Percentiles rank a stretch among this genome's conserved stretches.
phyloP scores from a whole-genome alignment of 2,329 filamentous ascomycete genomes.

The Graphilbum sp. region DNA sequence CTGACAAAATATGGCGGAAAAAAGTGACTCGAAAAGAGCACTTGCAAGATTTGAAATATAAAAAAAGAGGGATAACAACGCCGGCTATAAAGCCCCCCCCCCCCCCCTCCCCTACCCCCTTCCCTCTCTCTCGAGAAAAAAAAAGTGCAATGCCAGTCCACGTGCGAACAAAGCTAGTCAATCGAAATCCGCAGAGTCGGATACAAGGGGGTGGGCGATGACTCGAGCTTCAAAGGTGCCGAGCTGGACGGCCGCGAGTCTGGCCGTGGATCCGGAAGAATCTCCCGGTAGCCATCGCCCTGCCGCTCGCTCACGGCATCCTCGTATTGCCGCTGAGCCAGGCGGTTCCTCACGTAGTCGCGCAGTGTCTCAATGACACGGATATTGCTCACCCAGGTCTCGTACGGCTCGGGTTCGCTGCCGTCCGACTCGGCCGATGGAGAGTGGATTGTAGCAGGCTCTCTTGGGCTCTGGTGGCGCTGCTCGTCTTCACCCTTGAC shows the following conservation, averaged over 20 bases:
- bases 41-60: too few relatives aligned
- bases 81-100: too few relatives aligned
- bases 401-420: constrained; percentile 43
- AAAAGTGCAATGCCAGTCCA: too few relatives aligned
- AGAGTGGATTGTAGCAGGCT: constrained; percentile 27
- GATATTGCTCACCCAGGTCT: constrained; percentile 50
- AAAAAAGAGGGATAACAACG: too few relatives aligned
- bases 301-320: constrained; percentile 11
- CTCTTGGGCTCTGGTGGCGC: background rate
- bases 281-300: background rate
- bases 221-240: constrained; percentile 9
- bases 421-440: constrained; percentile 38
- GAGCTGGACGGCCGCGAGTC: constrained; percentile 12
- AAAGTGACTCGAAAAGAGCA: too few relatives aligned
- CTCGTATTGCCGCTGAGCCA: constrained; percentile 39
- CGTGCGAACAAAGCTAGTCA: background rate
- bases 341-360: constrained; percentile 37
- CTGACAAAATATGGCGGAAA: too few relatives aligned
- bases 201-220: constrained; percentile 6
- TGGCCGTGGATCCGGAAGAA: background rate
- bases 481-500: constrained; percentile 11
- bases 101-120: too few relatives aligned
- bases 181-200: constrained; percentile 8
- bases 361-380: constrained; percentile 46
- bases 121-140: too few relatives aligned